A percentile compares a stretch with the other conserved stretches of the same genome.
These are phyloP conservation scores for Globisporangium alternatum DNA, from an alignment of 352 stramenopile species.

Conservation along the genomic window DNA sequence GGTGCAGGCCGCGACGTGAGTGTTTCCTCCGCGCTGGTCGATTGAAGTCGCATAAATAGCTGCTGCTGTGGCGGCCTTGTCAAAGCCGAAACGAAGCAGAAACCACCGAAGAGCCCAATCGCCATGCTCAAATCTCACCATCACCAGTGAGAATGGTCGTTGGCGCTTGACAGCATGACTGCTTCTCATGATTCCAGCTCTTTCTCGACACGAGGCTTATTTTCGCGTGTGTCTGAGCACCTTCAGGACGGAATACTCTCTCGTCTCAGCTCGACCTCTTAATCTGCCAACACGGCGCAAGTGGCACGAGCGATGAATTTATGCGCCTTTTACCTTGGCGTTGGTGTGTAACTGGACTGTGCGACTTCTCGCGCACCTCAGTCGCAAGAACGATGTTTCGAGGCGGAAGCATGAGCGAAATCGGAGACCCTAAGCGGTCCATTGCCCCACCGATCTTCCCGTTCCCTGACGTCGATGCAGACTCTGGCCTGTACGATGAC, in stretches of 20 bases:
- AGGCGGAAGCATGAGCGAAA: not conserved
- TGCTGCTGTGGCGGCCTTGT: not conserved
- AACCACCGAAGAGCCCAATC: not conserved
- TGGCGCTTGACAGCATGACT: no score
- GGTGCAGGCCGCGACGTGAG: not conserved
- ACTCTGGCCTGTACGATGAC: constrained; percentile 22
- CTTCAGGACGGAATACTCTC: not conserved
- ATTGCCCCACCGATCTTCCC: constrained; percentile 26
- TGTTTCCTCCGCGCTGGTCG: not conserved
- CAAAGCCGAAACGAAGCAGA: constrained; percentile 11
- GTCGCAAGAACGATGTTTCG: constrained; percentile 8
- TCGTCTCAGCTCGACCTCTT: not conserved
- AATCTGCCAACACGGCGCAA: not conserved
- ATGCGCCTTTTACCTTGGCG: not conserved
- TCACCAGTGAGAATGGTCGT: no score
- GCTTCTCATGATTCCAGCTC: no score
- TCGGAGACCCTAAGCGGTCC: not conserved
- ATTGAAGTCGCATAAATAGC: constrained; percentile 4
- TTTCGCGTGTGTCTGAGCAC: not conserved
- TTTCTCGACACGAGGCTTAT: no score
- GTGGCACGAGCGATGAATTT: not conserved
- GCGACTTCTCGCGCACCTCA: not conserved
- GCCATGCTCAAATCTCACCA: not conserved
- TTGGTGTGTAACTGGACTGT: not conserved
- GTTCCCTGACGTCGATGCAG: constrained; percentile 26